These are phyloP conservation scores for Strobilomyces echinocephalus DNA, from an alignment of 768 basidiomycete species.

Conservation along the genomic window DNA sequence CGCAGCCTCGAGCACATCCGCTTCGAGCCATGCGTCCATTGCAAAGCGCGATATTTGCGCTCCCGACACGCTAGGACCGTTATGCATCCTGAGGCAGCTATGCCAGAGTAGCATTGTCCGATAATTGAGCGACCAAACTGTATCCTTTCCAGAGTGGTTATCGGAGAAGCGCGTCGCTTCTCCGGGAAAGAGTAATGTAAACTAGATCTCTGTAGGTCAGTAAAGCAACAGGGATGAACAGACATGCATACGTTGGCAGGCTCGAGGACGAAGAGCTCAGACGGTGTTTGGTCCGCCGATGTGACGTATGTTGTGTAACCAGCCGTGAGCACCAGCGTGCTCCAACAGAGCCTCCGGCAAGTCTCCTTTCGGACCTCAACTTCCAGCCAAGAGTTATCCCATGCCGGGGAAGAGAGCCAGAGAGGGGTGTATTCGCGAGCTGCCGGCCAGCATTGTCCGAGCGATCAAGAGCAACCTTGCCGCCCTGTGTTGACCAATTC, in stretches of 20 bases:
- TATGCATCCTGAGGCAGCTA: conserved; percentile 59
- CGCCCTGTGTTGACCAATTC: not conserved
- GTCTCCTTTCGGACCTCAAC: conserved; percentile 67
- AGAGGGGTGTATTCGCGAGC: conserved; percentile 51
- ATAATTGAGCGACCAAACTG: conserved; percentile 72
- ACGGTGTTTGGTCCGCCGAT: conserved; percentile 35
- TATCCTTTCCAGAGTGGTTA: conserved; percentile 48
- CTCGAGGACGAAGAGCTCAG: conserved; percentile 56
- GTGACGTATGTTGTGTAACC: conserved; percentile 59
- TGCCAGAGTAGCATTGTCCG: conserved; percentile 71
- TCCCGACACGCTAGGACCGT: conserved; percentile 38
- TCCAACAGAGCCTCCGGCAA: conserved; percentile 72
- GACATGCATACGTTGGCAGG: conserved; percentile 54
- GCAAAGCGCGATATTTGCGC: conserved; percentile 58
- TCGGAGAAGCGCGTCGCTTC: conserved; percentile 43
- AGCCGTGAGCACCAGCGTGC: conserved; percentile 56
- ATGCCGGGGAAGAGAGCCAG: conserved; percentile 63
- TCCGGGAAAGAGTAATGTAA: conserved; percentile 71
- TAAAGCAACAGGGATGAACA: not conserved
- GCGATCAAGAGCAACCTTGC: conserved; percentile 47
- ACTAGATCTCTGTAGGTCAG: conserved; percentile 36
- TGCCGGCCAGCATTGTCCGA: conserved; percentile 48
- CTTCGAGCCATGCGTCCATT: conserved; percentile 64
- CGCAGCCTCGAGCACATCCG: conserved; percentile 59
- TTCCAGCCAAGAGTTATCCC: conserved; percentile 55